Evolutionary conservation across 2,329 filamentous ascomycete species (phyloP).

Genomic region (Pleurostoma richardsiae): DNA sequence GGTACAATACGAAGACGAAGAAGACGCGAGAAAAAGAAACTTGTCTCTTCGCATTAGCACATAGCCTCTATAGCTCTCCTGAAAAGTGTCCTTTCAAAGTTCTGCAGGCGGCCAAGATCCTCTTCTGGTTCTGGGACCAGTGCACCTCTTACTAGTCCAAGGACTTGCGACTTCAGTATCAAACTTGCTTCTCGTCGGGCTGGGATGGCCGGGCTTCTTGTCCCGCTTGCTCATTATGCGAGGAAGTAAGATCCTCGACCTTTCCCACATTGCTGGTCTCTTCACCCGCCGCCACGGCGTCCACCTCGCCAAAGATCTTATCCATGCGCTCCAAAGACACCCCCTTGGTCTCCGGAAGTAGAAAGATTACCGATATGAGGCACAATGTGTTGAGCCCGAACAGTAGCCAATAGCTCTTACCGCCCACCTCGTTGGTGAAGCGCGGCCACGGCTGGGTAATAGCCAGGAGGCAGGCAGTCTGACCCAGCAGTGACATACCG

Average conservation of each 20-base stretch:
- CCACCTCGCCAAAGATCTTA: constrained; percentile 25
- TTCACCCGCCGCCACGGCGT: constrained; percentile 29
- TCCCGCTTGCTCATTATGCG: constrained; percentile 1
- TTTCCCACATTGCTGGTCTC: constrained; percentile 19
- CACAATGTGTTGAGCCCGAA: constrained; percentile 28
- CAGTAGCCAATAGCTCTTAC: constrained; percentile 30
- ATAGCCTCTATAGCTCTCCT: too few species aligned
- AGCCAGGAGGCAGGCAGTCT: constrained; percentile 29
- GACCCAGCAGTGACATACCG: constrained; percentile 24
- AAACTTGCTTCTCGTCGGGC: constrained; percentile 4
- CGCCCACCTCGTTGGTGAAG: constrained; percentile 29
- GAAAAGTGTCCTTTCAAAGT: too few species aligned
- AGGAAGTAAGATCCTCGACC: constrained; percentile 12
- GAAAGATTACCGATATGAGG: constrained; percentile 23
- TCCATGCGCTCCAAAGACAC: constrained; percentile 28
- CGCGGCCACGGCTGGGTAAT: constrained; percentile 33
- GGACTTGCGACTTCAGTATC: not conserved
- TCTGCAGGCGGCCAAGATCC: too few species aligned
- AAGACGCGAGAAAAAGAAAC: too few species aligned
- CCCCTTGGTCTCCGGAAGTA: constrained; percentile 27
- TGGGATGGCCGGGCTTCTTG: constrained; percentile 1
- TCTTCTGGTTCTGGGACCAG: too few species aligned
- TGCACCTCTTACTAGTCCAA: too few species aligned
- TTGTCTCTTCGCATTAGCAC: too few species aligned
- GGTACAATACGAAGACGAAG: too few species aligned